phyloP scores from a whole-genome alignment of 257 asterid genomes.

The Nicotiana otophora region DNA sequence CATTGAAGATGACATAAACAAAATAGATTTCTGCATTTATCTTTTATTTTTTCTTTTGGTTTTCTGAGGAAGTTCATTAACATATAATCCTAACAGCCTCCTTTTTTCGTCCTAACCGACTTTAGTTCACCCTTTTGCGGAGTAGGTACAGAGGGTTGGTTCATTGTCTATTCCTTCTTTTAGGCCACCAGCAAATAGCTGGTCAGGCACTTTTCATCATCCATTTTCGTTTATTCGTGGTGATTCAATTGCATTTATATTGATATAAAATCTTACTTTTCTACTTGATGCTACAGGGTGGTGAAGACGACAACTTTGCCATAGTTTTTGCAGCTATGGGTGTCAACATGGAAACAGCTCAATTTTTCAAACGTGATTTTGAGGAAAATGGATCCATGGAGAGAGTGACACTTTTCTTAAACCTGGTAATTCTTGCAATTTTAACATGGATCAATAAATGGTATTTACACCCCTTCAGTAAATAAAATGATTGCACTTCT shows the following conservation, averaged over 20 bases:
- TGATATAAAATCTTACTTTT: conserved; percentile 14
- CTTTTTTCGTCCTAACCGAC: not conserved
- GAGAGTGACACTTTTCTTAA: conserved; percentile 93
- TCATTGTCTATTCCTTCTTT: not conserved
- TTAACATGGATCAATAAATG: not conserved
- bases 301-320: conserved; percentile 93
- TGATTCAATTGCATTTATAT: not conserved
- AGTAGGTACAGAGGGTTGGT: not conserved
- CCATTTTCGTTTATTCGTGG: not conserved
- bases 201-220: not conserved
- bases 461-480: not conserved
- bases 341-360: conserved; percentile 99
- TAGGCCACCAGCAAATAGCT: not conserved
- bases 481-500: not conserved
- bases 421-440: conserved; percentile 51
- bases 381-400: conserved; percentile 99
- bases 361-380: conserved; percentile 95
- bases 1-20: not conserved
- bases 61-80: not conserved
- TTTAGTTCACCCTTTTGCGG: not conserved
- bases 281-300: conserved; percentile 40
- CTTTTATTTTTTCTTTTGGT: not conserved
- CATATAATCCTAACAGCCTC: not conserved
- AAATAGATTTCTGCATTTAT: not conserved
- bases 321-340: conserved; percentile 99